Percentiles rank a stretch among this genome's conserved stretches.
Conservation (phyloP, 805 yeast species). For the Candida rishiriensis region DNA sequence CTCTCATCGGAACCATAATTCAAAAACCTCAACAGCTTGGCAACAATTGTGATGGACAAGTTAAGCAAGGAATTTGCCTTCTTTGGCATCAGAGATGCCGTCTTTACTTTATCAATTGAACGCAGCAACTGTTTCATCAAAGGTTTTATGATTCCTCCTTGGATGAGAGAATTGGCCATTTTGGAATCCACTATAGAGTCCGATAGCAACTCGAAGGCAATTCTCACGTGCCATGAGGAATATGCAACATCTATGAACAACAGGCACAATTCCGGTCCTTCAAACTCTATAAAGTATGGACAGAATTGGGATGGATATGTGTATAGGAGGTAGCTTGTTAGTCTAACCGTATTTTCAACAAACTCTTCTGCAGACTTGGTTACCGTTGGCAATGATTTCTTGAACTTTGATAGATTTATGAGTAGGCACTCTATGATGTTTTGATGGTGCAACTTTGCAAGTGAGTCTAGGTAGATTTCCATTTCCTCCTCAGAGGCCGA, state of each 20-base stretch:
- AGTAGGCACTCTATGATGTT: slow-evolving; percentile 11
- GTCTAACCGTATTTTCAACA: slow-evolving; percentile 11
- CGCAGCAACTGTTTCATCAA: slow-evolving; percentile 10
- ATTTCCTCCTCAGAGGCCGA: not conserved
- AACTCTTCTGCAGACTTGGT: slow-evolving; percentile 8
- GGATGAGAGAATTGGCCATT: slow-evolving; percentile 3
- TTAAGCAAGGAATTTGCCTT: not conserved
- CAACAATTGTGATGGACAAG: slow-evolving; percentile 6
- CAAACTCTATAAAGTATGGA: slow-evolving; percentile 6
- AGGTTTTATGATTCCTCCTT: slow-evolving; percentile 12
- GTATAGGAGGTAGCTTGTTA: slow-evolving; percentile 9
- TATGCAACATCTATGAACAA: slow-evolving; percentile 6
- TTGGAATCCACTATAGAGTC: slow-evolving; percentile 3
- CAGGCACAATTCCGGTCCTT: slow-evolving; percentile 15
- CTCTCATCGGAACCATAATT: slow-evolving; percentile 16
- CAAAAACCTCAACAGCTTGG: slow-evolving; percentile 11
- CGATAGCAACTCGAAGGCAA: slow-evolving; percentile 9
- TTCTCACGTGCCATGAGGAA: slow-evolving; percentile 14
- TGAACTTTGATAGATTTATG: slow-evolving; percentile 9
- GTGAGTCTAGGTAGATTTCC: not conserved
- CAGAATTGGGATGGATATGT: not conserved
- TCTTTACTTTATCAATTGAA: not conserved
- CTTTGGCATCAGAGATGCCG: slow-evolving; percentile 1
- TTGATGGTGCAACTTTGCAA: not conserved
- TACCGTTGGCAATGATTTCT: slow-evolving; percentile 1